Conservation (phyloP, 257 asterid genomes). For the Mentha longifolia region DNA sequence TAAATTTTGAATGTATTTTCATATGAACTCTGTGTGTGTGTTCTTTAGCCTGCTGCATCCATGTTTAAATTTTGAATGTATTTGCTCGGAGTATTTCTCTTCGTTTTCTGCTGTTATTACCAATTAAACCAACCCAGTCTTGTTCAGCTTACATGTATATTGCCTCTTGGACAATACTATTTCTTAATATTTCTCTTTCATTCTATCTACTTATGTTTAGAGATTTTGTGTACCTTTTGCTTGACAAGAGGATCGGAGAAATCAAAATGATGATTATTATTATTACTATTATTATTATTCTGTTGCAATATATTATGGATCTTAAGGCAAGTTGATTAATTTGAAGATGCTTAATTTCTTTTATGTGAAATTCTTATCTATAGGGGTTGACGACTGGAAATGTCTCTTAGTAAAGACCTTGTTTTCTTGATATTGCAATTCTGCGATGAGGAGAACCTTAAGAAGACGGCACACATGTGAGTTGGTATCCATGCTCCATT, state of each 20-base stretch:
- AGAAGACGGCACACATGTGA: constrained; percentile 70
- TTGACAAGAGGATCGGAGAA: not conserved
- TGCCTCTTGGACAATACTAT: not conserved
- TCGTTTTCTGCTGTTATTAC: not conserved
- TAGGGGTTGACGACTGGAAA: constrained; percentile 18
- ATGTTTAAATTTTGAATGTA: too few relatives aligned
- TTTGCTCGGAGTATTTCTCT: not conserved
- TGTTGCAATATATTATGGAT: not conserved
- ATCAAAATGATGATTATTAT: too few relatives aligned
- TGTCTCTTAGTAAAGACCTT: constrained; percentile 66
- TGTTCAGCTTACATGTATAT: not conserved
- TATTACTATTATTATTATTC: too few relatives aligned
- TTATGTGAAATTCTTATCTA: constrained; percentile 26
- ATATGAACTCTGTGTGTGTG: not conserved
- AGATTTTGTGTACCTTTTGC: not conserved
- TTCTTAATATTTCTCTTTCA: not conserved
- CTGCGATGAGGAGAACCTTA: constrained; percentile 68
- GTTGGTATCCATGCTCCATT: constrained; percentile 21
- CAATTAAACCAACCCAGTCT: not conserved
- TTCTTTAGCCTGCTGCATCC: not conserved
- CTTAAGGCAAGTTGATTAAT: not conserved
- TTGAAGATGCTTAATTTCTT: constrained; percentile 1
- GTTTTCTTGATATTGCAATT: constrained; percentile 71
- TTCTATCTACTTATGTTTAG: not conserved
- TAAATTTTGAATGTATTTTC: not conserved